Evolutionary conservation across 1,284 basidiomycete species (phyloP), one percentile per base, ranked within the genome.

Genomic region (Leccinum subspadiceum): DNA sequence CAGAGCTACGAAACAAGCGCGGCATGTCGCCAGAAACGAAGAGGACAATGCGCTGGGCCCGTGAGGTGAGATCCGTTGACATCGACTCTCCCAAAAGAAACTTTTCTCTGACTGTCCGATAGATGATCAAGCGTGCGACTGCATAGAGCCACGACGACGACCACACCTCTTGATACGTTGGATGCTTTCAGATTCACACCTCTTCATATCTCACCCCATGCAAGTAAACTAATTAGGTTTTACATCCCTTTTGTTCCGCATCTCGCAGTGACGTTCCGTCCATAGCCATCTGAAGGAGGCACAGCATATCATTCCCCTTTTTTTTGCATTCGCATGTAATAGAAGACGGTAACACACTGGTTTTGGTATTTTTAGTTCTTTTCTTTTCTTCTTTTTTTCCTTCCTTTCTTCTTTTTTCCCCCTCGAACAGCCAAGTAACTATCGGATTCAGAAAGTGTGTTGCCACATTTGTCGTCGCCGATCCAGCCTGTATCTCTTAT

Each of bases 31-130:
- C 77, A 51, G 90, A 92, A 64, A 86, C 86, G 33, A 92, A 87
- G 83, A 89, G 84, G 79, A 91, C 87, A 9, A 77, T 91, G 77
- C 86, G 89, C 60, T 93, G 90, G 90, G 90, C 91, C 52, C 83
- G 89, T 49, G 90, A 93, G 82, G 91, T 91, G 67, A 60, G 85
- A 76, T 15, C 15, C 31, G 4, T 54, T 54, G 15, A 12, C 29
- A 4, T 31, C 24, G 9, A 6, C 51, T 0, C 12, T 12, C 0
- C 41, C 5, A 12, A 10, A 20, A 20, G 3, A 24, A 31, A 51
- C 2, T 41, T 3, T 4, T 20, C 0, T 46, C 54, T 54, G 41
- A 57, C 26, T 10, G 13, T 24, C 7, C 24, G 5, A 44, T 58
- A 89, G 87, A 86, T 87, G 86, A 80, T 89, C 66, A 89, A 87